Conservation (phyloP, 2,329 filamentous ascomycete genomes). For the Cladosporium sp. region DNA sequence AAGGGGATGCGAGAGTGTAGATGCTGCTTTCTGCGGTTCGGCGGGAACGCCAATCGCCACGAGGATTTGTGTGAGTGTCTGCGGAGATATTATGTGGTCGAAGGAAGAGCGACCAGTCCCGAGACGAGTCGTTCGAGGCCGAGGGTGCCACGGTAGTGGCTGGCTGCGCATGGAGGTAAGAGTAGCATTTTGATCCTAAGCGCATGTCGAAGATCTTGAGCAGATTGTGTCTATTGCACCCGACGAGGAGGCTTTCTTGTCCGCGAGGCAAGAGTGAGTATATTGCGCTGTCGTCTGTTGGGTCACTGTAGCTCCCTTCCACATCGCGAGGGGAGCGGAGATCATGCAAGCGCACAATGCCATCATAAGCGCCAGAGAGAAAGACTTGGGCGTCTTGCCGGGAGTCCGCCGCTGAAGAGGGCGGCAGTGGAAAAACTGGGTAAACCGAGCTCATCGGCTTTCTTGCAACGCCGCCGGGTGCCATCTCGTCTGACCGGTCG, state of each 20-base stretch:
- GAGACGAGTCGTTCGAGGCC: background rate
- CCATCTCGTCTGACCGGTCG: slow-evolving; percentile 13
- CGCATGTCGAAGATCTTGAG: slow-evolving; percentile 62
- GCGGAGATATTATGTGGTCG: slow-evolving; percentile 28
- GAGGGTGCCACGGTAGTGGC: background rate
- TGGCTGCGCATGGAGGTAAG: slow-evolving; percentile 24
- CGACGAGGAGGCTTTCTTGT: slow-evolving; percentile 54
- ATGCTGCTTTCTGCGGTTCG: slow-evolving; percentile 25
- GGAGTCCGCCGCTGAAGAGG: slow-evolving; percentile 23
- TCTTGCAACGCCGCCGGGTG: slow-evolving; percentile 19
- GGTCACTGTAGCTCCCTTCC: slow-evolving; percentile 49
- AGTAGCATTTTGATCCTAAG: slow-evolving; percentile 35
- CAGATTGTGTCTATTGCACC: slow-evolving; percentile 53
- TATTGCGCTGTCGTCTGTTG: slow-evolving; percentile 54
- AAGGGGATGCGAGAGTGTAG: slow-evolving; percentile 46
- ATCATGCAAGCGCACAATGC: slow-evolving; percentile 57
- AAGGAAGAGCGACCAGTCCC: slow-evolving; percentile 46
- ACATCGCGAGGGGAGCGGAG: slow-evolving; percentile 49
- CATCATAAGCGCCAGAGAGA: slow-evolving; percentile 58
- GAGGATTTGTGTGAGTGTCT: background rate
- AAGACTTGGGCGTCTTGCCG: slow-evolving; percentile 48
- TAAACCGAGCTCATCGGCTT: slow-evolving; percentile 41
- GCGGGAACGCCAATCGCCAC: slow-evolving; percentile 15
- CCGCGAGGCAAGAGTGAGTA: slow-evolving; percentile 57
- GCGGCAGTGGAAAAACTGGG: slow-evolving; percentile 40